These are phyloP conservation scores for Lotmaria passim DNA, from an alignment of 208 protist species.

Conservation along the genomic window DNA sequence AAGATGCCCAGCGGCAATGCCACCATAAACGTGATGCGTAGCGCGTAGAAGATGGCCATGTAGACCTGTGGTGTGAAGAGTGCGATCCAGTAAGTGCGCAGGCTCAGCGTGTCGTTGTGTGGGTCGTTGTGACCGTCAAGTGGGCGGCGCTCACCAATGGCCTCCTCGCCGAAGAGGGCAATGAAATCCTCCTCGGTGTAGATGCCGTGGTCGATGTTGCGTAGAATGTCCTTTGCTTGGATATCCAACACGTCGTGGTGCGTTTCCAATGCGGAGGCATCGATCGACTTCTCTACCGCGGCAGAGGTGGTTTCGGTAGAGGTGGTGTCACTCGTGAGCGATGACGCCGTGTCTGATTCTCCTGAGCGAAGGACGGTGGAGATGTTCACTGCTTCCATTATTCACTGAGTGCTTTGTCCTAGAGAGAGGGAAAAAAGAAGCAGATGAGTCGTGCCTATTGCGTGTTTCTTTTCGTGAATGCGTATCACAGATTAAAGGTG, in stretches of 20 bases:
- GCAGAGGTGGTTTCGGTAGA: not conserved
- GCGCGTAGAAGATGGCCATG: constrained; percentile 50
- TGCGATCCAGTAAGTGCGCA: constrained; percentile 38
- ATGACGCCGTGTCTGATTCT: not conserved
- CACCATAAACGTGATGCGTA: constrained; percentile 58
- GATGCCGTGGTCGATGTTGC: not conserved
- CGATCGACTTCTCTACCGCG: not conserved
- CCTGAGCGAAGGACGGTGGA: not conserved
- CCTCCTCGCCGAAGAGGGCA: too few species aligned
- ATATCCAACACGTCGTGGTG: not conserved
- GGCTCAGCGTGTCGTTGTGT: constrained; percentile 32
- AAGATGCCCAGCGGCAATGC: constrained; percentile 50
- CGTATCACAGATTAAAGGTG: too few species aligned
- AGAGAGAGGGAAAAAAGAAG: too few species aligned
- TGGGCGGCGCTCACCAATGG: too few species aligned
- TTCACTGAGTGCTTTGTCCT: too few species aligned
- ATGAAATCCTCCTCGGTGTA: too few species aligned
- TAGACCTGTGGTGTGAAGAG: constrained; percentile 52
- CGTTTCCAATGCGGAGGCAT: not conserved
- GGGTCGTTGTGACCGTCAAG: constrained; percentile 22
- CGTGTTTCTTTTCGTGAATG: too few species aligned
- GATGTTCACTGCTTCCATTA: constrained; percentile 4
- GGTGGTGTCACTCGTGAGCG: not conserved
- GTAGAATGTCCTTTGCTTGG: not conserved
- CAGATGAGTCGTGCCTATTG: too few species aligned